These are phyloP conservation scores for Hydrangea macrophylla DNA, from an alignment of 148 eudicot genomes.

Conservation along the genomic window DNA sequence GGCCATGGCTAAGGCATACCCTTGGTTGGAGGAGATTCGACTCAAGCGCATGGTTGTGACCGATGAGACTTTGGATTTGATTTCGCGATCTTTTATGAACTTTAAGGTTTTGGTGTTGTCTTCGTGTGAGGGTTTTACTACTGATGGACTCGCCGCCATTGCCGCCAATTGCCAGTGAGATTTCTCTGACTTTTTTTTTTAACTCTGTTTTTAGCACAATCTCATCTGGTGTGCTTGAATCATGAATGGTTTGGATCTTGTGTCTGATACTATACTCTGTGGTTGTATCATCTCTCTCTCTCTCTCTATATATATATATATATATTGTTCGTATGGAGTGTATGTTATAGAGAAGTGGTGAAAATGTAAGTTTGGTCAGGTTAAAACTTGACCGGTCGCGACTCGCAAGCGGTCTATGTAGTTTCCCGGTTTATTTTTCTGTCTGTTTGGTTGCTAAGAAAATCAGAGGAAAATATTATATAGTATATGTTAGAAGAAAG, in stretches of 20 bases:
- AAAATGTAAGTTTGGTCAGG: neutral
- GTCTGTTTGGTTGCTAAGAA: neutral
- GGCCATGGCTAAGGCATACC: constrained; percentile 52
- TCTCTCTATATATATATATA: too few species aligned
- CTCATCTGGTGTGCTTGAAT: neutral
- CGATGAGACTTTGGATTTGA: constrained; percentile 65
- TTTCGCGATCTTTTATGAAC: constrained; percentile 40
- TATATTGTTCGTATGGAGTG: neutral
- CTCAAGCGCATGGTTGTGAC: constrained; percentile 73
- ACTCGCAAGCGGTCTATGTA: too few species aligned
- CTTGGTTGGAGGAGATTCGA: constrained; percentile 64
- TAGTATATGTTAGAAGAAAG: too few species aligned
- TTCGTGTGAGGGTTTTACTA: constrained; percentile 67
- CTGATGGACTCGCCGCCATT: constrained; percentile 68
- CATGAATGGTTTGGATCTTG: constrained; percentile 7
- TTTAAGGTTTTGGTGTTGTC: constrained; percentile 54
- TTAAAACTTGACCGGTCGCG: neutral
- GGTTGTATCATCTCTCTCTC: too few species aligned
- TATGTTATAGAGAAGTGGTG: neutral
- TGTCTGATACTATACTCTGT: neutral
- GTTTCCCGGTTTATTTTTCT: neutral
- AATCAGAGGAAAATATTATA: too few species aligned
- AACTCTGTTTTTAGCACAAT: neutral
- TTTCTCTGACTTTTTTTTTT: neutral
- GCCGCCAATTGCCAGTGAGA: constrained; percentile 69